Base-by-base conservation (phyloP, 768 basidiomycete species). In the Rhizopogon sp. region DNA sequence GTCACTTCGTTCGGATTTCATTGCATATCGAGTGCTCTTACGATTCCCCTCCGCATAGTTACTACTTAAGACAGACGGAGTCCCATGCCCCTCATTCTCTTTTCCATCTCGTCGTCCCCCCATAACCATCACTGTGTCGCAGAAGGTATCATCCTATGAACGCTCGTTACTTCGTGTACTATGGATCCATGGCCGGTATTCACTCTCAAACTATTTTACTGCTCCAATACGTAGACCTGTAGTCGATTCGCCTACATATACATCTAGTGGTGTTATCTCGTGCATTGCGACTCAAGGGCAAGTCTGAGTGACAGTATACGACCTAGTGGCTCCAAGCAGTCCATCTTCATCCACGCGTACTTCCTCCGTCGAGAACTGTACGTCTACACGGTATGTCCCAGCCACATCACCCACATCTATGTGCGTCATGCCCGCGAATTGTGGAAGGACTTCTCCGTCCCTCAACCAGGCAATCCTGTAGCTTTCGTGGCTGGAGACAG, bases 391-490 rank as follows among this genome's bases (percentile, higher is more conserved):
- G 59, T 82, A 84, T 20, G 59, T 68, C 3, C 78, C 83, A 6
- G 69, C 52, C 4, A 56, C 62, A 39, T 73, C 72, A 14, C 62
- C 52, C 25, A 83, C 43, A 29, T 71, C 71, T n/a, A 85, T 64
- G 39, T 50, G 61, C 10, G 85, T 88, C 61, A 70, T 64, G 62
- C 88, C 83, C 2, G 77, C 64, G 53, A 79, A 79, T 6, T 65
- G 67, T 2, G 69, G 63, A n/a, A 88, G 60, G 2, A 71, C 56
- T 0, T 57, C 55, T 10, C 76, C 80, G 57, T 84, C 74, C 57
- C 72, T 79, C 31, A 64, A 65, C 87, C 88, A 89, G 17, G 64
- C 63, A 52, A 88, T 78, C 8, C 71, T 70, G 60, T 85, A 87
- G 51, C 74, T 76, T 64, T 84, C 81, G n/a, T 63, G 65, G 17